phyloP scores from a whole-genome alignment of 768 basidiomycete genomes.

The Amanita molliuscula region DNA sequence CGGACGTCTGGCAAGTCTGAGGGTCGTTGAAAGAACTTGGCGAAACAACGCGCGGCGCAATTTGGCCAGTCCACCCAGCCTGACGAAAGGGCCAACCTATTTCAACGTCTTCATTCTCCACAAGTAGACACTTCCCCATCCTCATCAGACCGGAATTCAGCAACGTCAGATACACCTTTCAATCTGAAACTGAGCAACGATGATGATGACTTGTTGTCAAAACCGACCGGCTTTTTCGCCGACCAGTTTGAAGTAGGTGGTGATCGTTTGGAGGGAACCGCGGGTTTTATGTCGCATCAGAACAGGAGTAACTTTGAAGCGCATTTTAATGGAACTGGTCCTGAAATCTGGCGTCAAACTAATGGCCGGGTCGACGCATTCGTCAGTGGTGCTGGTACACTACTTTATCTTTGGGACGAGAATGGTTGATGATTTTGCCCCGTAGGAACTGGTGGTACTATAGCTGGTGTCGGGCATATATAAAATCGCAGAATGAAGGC shows the following conservation, averaged over 20 bases:
- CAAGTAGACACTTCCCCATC: slow-evolving; percentile 33
- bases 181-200: slow-evolving; percentile 19
- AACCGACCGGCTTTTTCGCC: slow-evolving; percentile 82
- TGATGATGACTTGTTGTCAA: slow-evolving; percentile 29
- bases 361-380: slow-evolving; percentile 77
- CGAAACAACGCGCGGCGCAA: slow-evolving; percentile 62
- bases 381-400: slow-evolving; percentile 77
- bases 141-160: slow-evolving; percentile 41
- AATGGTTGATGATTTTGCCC: neutral
- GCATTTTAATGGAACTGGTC: slow-evolving; percentile 84
- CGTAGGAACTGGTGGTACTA: slow-evolving; percentile 89
- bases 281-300: slow-evolving; percentile 21
- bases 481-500: slow-evolving; percentile 65
- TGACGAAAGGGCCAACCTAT: slow-evolving; percentile 11
- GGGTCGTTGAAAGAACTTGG: slow-evolving; percentile 59
- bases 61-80: slow-evolving; percentile 40
- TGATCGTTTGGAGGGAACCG: neutral
- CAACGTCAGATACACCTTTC: slow-evolving; percentile 33
- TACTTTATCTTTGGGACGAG: neutral
- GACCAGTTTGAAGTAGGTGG: slow-evolving; percentile 78
- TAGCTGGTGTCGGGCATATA: slow-evolving; percentile 75
- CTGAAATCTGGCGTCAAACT: slow-evolving; percentile 92
- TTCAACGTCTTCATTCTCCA: slow-evolving; percentile 9
- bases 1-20: neutral
- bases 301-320: slow-evolving; percentile 87